These are phyloP conservation scores for Scleroderma citrinum DNA, from an alignment of 768 basidiomycete species.

Conservation along the genomic window DNA sequence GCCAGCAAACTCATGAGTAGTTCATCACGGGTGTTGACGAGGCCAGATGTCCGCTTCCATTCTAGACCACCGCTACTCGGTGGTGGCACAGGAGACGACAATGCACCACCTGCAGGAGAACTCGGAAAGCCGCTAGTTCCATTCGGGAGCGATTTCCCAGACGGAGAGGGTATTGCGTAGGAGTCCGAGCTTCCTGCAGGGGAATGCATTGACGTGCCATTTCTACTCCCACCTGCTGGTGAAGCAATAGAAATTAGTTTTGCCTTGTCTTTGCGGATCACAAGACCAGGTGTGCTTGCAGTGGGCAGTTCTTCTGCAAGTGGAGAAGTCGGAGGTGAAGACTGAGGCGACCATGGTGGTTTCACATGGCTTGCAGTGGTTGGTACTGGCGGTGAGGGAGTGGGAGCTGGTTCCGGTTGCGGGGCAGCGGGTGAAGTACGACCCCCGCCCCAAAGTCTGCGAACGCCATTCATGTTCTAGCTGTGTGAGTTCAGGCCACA, in stretches of 20 bases:
- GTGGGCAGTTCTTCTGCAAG: conserved; percentile 18
- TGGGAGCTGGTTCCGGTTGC: conserved; percentile 14
- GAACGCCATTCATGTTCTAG: conserved; percentile 62
- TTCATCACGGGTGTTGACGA: conserved; percentile 67
- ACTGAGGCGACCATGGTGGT: conserved; percentile 42
- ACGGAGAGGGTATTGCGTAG: conserved; percentile 17
- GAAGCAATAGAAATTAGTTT: conserved; percentile 23
- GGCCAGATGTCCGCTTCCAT: conserved; percentile 39
- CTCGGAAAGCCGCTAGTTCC: too few relatives aligned
- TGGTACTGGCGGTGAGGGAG: conserved; percentile 17
- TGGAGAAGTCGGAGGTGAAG: conserved; percentile 31
- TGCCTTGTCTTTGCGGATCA: conserved; percentile 48
- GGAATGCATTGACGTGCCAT: conserved; percentile 19
- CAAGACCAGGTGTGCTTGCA: conserved; percentile 29
- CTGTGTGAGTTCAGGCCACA: too few relatives aligned
- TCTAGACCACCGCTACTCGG: conserved; percentile 34
- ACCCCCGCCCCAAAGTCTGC: conserved; percentile 51
- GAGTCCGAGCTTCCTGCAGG: conserved; percentile 21
- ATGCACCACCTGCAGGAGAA: too few relatives aligned
- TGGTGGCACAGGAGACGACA: too few relatives aligned
- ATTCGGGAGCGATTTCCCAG: conserved; percentile 12
- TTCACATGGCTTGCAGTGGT: conserved; percentile 25
- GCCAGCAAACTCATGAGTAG: conserved; percentile 85
- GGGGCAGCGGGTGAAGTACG: conserved; percentile 29
- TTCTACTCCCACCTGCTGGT: conserved; percentile 20